A percentile compares a stretch with the other conserved stretches of the same genome.
These are phyloP conservation scores for Pezicula radicicola DNA, from an alignment of 2,329 filamentous ascomycete genomes.

Conservation along the genomic window DNA sequence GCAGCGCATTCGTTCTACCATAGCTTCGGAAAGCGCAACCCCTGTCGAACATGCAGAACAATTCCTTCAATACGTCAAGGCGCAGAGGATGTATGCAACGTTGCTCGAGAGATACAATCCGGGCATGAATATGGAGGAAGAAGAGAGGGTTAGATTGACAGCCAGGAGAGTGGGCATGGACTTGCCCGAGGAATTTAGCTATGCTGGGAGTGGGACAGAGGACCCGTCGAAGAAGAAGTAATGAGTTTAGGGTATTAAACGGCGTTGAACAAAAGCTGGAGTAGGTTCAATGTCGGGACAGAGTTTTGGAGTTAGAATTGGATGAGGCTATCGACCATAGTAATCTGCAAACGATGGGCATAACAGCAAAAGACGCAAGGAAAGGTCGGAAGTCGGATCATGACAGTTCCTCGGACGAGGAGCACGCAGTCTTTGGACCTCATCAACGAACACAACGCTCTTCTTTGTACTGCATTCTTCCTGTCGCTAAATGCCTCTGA, in stretches of 20 bases:
- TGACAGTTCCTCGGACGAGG: too few species aligned
- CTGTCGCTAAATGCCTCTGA: not conserved
- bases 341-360: too few species aligned
- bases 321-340: too few species aligned
- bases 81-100: slow-evolving; percentile 80
- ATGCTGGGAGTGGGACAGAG: not conserved
- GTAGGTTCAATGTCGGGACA: not conserved
- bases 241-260: not conserved
- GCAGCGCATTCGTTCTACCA: slow-evolving; percentile 61
- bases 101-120: slow-evolving; percentile 92
- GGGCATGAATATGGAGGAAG: slow-evolving; percentile 80
- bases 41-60: slow-evolving; percentile 63
- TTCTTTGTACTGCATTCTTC: too few species aligned
- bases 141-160: slow-evolving; percentile 80
- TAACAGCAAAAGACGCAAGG: too few species aligned
- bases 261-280: not conserved
- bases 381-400: too few species aligned
- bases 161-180: slow-evolving; percentile 90
- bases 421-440: too few species aligned
- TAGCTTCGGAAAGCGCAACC: slow-evolving; percentile 39
- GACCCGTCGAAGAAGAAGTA: not conserved
- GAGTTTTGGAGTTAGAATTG: not conserved
- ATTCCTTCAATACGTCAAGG: slow-evolving; percentile 73
- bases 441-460: too few species aligned
- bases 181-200: slow-evolving; percentile 62